Conservation (phyloP, 495 filamentous ascomycete species). For the Thermochaetoides thermophila region DNA sequence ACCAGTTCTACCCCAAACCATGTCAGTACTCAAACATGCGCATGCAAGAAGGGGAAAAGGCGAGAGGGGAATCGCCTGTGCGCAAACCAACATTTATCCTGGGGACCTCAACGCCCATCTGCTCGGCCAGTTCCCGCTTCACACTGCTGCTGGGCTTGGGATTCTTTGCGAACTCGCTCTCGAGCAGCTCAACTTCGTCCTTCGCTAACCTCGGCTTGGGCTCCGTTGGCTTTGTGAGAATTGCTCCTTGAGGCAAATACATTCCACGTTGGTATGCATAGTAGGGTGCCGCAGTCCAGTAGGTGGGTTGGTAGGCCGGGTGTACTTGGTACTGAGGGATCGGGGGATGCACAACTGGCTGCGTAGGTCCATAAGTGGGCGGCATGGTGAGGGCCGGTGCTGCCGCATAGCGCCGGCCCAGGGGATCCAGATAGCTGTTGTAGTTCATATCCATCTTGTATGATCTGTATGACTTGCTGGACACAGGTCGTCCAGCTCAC, state of each 20-base stretch:
- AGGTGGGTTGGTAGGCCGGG: too few relatives aligned
- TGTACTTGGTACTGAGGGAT: slow-evolving; percentile 12
- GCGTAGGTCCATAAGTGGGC: slow-evolving; percentile 7
- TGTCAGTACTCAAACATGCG: too few relatives aligned
- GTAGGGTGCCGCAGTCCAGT: too few relatives aligned
- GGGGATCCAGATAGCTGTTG: slow-evolving; percentile 17
- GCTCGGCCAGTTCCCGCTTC: slow-evolving; percentile 59
- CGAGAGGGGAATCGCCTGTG: too few relatives aligned
- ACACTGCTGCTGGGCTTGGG: slow-evolving; percentile 63
- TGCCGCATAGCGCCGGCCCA: slow-evolving; percentile 15
- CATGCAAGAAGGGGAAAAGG: too few relatives aligned
- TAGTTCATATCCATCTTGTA: slow-evolving; percentile 18
- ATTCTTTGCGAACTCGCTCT: slow-evolving; percentile 59
- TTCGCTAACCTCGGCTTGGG: slow-evolving; percentile 59
- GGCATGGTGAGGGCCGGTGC: slow-evolving; percentile 8
- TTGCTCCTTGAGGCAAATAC: too few relatives aligned
- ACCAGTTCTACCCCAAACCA: slow-evolving; percentile 56
- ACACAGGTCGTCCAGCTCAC: too few relatives aligned
- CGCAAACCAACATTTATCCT: slow-evolving; percentile 54
- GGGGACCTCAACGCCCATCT: slow-evolving; percentile 56
- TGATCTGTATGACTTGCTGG: background rate
- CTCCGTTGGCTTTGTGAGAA: slow-evolving; percentile 29
- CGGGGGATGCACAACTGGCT: slow-evolving; percentile 11
- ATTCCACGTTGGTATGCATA: too few relatives aligned
- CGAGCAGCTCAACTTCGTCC: slow-evolving; percentile 65